Evolutionary conservation across 306 rosid genomes (phyloP), one percentile per base, ranked within the genome.

Genomic region (Hippophae gyantsensis): DNA sequence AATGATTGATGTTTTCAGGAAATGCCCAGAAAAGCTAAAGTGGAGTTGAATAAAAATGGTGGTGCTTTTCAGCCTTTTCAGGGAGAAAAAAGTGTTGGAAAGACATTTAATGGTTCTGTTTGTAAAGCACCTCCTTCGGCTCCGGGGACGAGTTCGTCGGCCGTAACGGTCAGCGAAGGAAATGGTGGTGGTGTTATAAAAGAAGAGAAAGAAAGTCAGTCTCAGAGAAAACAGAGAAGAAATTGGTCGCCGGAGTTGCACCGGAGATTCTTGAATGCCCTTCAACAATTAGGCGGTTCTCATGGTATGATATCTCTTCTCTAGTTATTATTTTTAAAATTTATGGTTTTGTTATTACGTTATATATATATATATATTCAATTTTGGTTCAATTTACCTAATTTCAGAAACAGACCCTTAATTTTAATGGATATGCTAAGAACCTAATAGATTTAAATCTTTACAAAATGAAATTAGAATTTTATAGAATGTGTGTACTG

Each of bases 211-310:
- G 98, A 82, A 6, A 82, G 70, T 26, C 87, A 32, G 5, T 32
- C 38, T 32, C 38, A 74, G 73, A 83, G 92, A 50, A 90, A 90
- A 80, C 92, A 81, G 65, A 80, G 96, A 51, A 64, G 98, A 62
- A 75, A 82, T 61, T 90, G 96, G 98, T 90, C 98, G 1, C 92
- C 89, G 62, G 98, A 90, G 75, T 60, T 90, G 70, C 98, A 90
- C 38, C 83, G 81, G 32, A 77, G 95, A 46, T 90, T 90, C 81
- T 65, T 90, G 66, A 76, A 77, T 43, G 82, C 96, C n/a, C 94
- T 90, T 68, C 96, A 85, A 50, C 90, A 84, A 48, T 95, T 90
- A 41, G 97, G 97, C 0, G 97, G 97, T 60, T 69, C 97, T 62
- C 86, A 82, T 71, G 70, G 97, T 90, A 32, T 32, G 4, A 32